These are phyloP conservation scores for Trichoderma pleuroti DNA, from an alignment of 2,329 filamentous ascomycete species.

Conservation along the genomic window DNA sequence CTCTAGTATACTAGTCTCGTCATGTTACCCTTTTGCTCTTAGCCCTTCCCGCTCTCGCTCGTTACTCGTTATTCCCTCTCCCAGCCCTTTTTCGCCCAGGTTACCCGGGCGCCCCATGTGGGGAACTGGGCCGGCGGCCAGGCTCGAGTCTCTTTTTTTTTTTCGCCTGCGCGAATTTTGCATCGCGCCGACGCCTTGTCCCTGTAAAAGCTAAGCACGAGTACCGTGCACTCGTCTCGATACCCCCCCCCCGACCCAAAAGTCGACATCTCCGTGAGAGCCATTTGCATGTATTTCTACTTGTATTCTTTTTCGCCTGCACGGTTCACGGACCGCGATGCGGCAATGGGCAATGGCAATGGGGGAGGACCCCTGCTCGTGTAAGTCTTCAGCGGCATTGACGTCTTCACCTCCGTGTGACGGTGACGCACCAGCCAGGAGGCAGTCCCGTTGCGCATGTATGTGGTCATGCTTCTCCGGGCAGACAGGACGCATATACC, in stretches of 20 bases:
- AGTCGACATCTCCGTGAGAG: slow-evolving; percentile 10
- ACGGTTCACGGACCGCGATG: not conserved
- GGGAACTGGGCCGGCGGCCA: slow-evolving; percentile 14
- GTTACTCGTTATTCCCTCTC: not conserved
- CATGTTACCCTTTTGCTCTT: not conserved
- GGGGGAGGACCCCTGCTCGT: not conserved
- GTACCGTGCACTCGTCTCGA: not conserved
- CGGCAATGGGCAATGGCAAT: not conserved
- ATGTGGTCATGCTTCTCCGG: not conserved
- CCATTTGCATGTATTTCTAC: not conserved
- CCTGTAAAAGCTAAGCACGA: slow-evolving; percentile 1
- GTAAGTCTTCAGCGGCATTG: not conserved
- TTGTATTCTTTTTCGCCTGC: not conserved
- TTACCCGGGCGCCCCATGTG: slow-evolving; percentile 19
- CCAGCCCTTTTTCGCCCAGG: slow-evolving; percentile 2
- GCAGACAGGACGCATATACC: not conserved
- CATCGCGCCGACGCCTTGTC: slow-evolving; percentile 8
- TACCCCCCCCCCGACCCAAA: not conserved
- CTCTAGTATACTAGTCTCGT: not conserved
- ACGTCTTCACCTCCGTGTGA: not conserved
- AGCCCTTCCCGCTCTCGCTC: not conserved
- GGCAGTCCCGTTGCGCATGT: not conserved
- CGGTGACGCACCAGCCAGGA: slow-evolving; percentile 4
- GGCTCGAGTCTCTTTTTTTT: not conserved
- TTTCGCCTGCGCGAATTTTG: slow-evolving; percentile 21